Base-by-base conservation (phyloP, 2,329 filamentous ascomycete species). In the Cladosporium sphaerospermum region DNA sequence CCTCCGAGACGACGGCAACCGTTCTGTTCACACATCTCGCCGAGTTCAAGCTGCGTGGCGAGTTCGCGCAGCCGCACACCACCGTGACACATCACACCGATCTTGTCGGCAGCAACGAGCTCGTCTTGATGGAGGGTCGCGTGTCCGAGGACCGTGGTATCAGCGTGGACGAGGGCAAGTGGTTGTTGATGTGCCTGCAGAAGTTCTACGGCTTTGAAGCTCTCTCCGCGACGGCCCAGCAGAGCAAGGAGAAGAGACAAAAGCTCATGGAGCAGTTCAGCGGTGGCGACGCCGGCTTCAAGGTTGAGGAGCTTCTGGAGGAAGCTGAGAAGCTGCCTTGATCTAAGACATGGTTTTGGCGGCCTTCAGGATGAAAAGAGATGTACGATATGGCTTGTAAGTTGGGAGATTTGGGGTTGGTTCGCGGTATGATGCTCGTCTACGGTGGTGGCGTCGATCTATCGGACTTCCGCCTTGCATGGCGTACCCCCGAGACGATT, bases 1-100 rank as follows among this genome's bases (percentile, higher is more conserved):
- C 95, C 56, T 78, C 83, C 0, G 75, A 77, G 2, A 72, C 78
- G 1, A 77, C 75, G 1, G 72, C 73, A 0, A 80, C 73, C 32
- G 73, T 97, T 5, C 83, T 99, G 33, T 97, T 99, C 73, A 99
- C 93, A 0, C 88, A 93, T 65, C 78, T 99, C 32, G 92, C 89
- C 13, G 89, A 96, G 68, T 99, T 87, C 75, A 96, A 97, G 77
- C 74, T 89, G 54, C 80, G 92, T 48, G 91, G 91, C 48, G 88
- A 96, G 70, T 99, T 84, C 66, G 89, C 89, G 42, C 83, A 86
- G 70, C 91, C 93, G 44, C 93, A 99, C 67, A 99, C 93, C 0
- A 96, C 89, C 2, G 77, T 97, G 52, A 96, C 92, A 39, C 90
- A 97, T 71, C 89, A 99, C 71, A 74, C 86, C 13, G 93, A 99